Evolutionary conservation across 208 protist species (phyloP).

Genomic region (Leishmania gerbilli): DNA sequence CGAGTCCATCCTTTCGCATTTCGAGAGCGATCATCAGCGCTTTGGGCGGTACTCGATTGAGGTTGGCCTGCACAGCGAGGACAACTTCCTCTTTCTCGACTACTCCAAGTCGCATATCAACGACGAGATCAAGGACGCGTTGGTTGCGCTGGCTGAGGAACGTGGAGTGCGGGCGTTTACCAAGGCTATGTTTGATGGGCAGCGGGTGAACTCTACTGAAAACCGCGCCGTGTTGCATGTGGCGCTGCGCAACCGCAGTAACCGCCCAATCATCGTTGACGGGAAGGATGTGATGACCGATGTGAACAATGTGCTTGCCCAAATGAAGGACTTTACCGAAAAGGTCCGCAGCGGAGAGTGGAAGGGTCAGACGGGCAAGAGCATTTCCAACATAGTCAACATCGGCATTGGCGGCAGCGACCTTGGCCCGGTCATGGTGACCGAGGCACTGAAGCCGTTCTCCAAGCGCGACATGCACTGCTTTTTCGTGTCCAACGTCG

Average conservation of each 20-base stretch:
- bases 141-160: slow-evolving; percentile 86
- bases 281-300: slow-evolving; percentile 95
- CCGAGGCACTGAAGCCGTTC: slow-evolving; percentile 93
- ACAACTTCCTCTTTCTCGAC: slow-evolving; percentile 94
- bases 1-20: slow-evolving; percentile 67
- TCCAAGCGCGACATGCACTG: slow-evolving; percentile 61
- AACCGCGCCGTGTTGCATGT: slow-evolving; percentile 94
- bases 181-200: slow-evolving; percentile 92
- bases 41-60: slow-evolving; percentile 72
- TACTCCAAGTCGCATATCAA: slow-evolving; percentile 97
- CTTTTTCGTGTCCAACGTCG: slow-evolving; percentile 98
- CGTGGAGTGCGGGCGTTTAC: slow-evolving; percentile 71
- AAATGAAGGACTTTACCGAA: slow-evolving; percentile 92
- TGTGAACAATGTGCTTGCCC: slow-evolving; percentile 92
- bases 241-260: slow-evolving; percentile 94
- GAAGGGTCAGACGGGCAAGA: slow-evolving; percentile 95
- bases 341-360: slow-evolving; percentile 90
- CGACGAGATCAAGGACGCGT: slow-evolving; percentile 90
- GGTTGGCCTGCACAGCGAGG: slow-evolving; percentile 51
- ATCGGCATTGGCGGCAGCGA: slow-evolving; percentile 98
- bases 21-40: slow-evolving; percentile 63
- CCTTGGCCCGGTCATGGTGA: slow-evolving; percentile 95
- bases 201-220: slow-evolving; percentile 97
- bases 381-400: slow-evolving; percentile 96
- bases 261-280: slow-evolving; percentile 89